Evolutionary conservation across 768 basidiomycete species (phyloP), one percentile per base, ranked within the genome.

Genomic region (Russula sp.): DNA sequence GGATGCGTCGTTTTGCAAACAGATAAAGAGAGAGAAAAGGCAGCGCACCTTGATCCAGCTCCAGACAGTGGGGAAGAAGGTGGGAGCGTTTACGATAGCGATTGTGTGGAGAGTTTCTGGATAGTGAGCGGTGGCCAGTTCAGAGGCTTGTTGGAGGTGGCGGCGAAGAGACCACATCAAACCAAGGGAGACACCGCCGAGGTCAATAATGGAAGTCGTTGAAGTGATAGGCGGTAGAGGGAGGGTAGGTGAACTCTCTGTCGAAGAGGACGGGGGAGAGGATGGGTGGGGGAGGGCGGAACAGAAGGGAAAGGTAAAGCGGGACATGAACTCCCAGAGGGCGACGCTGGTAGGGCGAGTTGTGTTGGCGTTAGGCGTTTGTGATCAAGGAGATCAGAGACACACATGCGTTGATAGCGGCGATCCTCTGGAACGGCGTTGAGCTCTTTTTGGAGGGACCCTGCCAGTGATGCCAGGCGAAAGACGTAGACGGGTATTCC

Each of bases 31-130:
- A 24, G 30, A 50, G 5, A 11, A 28, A 18, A 44, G 51, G 22
- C 6, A 24, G 64, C 76, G 46, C 63, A 85, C 87, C 79, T 89
- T 90, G 72, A 93, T 80, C 91, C 91, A 93, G 36, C 80, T 81
- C 91, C 91, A 94, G 11, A 93, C 78, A 2, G 86, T 89, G 3
- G 87, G 83, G 74, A 94, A 94, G 78, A 92, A 94, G 0, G 84
- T 78, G 0, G 92, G 92, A 0, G 90, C 85, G 67, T 93, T 92
- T 59, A 94, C 85, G 59, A 94, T 75, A 13, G 80, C 85, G 69
- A 87, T 83, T 40, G 81, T 79, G 69, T 81, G 77, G 48, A 92
- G 76, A 0, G 89, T 90, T 73, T 93, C 91, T 1, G 91, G 90
- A 72, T 92, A 92, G 69, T 91, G 87, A 9, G 88, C 88, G 0